These are phyloP conservation scores for Pseudogymnoascus sp. DNA, from an alignment of 2,329 filamentous ascomycete genomes.

Conservation along the genomic window DNA sequence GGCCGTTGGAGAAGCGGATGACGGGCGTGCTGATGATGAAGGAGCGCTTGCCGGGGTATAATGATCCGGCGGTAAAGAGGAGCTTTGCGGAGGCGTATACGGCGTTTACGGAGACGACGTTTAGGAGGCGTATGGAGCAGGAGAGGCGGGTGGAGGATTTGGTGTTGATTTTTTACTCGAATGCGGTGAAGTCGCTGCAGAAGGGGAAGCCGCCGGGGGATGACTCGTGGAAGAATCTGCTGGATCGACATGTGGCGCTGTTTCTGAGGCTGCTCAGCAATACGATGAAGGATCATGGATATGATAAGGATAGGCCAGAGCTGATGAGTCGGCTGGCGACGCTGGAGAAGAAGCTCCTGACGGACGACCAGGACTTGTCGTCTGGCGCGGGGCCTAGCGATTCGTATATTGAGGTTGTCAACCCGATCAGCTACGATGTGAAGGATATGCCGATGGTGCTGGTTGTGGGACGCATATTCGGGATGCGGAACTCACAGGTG, in stretches of 20 bases:
- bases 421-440: conserved; percentile 82
- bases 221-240: conserved; percentile 83
- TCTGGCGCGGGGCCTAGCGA: conserved; percentile 53
- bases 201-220: conserved; percentile 71
- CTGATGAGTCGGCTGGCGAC: conserved; percentile 70
- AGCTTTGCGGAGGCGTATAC: conserved; percentile 94
- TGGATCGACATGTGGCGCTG: conserved; percentile 91
- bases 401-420: conserved; percentile 70
- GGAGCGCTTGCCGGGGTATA: conserved; percentile 81
- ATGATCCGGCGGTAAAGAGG: conserved; percentile 80
- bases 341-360: conserved; percentile 75
- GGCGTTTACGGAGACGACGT: conserved; percentile 80
- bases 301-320: conserved; percentile 78
- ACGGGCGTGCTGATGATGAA: conserved; percentile 57
- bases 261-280: conserved; percentile 82
- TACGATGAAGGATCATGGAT: conserved; percentile 76
- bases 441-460: conserved; percentile 96
- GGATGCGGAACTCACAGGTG: conserved; percentile 67
- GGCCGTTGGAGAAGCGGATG: conserved; percentile 48
- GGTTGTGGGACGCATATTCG: conserved; percentile 80
- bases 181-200: conserved; percentile 83
- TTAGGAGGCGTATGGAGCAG: conserved; percentile 88
- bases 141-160: conserved; percentile 88
- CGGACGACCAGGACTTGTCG: conserved; percentile 52
- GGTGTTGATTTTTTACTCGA: conserved; percentile 92